Evolutionary conservation across 305 asterid genomes (phyloP).

Genomic region (Solanum hybrid): DNA sequence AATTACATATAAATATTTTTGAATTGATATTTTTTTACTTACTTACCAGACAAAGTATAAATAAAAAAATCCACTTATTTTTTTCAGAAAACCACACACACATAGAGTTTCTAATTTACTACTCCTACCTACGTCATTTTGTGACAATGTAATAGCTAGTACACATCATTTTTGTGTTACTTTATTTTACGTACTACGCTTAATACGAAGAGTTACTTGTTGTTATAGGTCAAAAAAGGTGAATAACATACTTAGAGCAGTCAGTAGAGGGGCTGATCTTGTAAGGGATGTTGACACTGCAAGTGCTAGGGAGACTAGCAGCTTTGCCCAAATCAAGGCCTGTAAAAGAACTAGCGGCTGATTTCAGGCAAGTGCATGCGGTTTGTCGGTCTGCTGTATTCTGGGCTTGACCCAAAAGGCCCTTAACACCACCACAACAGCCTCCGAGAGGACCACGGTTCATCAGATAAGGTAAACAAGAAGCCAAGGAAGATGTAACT

Average conservation of each 20-base stretch:
- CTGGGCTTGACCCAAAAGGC: not conserved
- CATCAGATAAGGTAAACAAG: not conserved
- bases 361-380: conserved; percentile 10
- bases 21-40: too few species aligned
- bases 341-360: not conserved
- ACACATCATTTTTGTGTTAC: not conserved
- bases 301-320: not conserved
- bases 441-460: not conserved
- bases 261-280: conserved; percentile 2
- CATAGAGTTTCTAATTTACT: not conserved
- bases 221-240: not conserved
- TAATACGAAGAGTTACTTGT: not conserved
- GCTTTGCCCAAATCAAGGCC: not conserved
- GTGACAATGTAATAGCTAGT: not conserved
- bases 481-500: not conserved
- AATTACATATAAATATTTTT: too few species aligned
- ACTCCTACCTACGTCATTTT: not conserved
- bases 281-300: not conserved
- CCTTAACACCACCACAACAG: not conserved
- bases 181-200: not conserved
- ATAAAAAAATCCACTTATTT: not conserved
- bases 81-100: not conserved
- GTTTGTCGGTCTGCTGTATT: not conserved
- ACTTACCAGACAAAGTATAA: not conserved
- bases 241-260: not conserved